Conservation (phyloP, 108 stramenopile genomes). For the Cyclotella atomus region DNA sequence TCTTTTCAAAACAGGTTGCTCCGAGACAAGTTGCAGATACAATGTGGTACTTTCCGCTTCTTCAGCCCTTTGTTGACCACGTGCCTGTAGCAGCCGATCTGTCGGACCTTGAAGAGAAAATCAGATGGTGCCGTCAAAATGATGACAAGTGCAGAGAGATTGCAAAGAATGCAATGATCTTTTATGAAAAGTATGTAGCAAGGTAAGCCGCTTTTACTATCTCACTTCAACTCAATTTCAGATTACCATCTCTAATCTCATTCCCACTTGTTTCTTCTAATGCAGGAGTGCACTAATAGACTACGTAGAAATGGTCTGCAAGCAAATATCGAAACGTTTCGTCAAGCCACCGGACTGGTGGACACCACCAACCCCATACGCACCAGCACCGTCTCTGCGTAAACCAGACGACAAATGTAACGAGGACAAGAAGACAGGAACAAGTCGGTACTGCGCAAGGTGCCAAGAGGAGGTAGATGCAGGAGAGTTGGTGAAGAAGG, state of each 20-base stretch:
- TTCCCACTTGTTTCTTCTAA: constrained; percentile 12
- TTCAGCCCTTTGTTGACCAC: constrained; percentile 96
- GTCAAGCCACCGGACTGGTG: constrained; percentile 80
- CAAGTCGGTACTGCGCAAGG: constrained; percentile 66
- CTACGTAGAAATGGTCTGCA: constrained; percentile 91
- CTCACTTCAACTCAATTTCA: neutral
- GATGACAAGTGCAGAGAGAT: constrained; percentile 95
- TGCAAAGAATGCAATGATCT: constrained; percentile 74
- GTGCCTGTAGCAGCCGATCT: constrained; percentile 96
- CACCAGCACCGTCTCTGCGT: constrained; percentile 62
- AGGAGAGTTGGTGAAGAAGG: constrained; percentile 54
- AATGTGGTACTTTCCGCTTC: constrained; percentile 99
- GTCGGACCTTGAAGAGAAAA: constrained; percentile 95
- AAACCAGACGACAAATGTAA: constrained; percentile 77
- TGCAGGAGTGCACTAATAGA: constrained; percentile 83
- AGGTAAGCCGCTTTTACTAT: constrained; percentile 16
- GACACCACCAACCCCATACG: constrained; percentile 55
- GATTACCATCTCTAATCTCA: neutral
- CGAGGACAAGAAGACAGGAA: constrained; percentile 61
- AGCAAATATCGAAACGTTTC: constrained; percentile 81
- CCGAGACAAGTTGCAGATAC: constrained; percentile 92
- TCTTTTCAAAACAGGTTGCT: constrained; percentile 55
- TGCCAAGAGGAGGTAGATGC: constrained; percentile 74
- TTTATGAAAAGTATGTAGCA: constrained; percentile 88
- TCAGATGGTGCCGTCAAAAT: constrained; percentile 95